Conservation (phyloP, 306 rosid genomes). For the Vicia villosa region DNA sequence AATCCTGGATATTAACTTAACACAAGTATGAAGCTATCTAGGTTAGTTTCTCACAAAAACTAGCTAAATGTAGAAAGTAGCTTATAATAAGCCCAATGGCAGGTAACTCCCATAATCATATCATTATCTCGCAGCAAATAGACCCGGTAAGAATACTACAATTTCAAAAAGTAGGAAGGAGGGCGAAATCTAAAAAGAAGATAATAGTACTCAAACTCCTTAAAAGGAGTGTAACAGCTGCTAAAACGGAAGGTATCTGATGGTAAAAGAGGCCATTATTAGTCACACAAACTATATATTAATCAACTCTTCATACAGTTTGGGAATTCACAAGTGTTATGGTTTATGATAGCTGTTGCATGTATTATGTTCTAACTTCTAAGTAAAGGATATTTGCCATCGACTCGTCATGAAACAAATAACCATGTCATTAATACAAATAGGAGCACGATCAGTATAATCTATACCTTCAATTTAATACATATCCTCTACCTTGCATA, state of each 20-base stretch:
- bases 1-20: neutral
- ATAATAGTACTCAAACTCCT: constrained; percentile 14
- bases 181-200: constrained; percentile 9
- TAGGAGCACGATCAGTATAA: neutral
- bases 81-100: constrained; percentile 4
- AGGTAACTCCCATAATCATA: constrained; percentile 6
- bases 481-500: neutral
- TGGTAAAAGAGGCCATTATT: constrained; percentile 6
- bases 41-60: neutral
- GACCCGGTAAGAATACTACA: constrained; percentile 6
- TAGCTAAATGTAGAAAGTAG: neutral
- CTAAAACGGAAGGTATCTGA: constrained; percentile 4
- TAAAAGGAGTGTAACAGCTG: constrained; percentile 11
- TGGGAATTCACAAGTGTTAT: neutral
- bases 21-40: neutral
- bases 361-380: constrained; percentile 4
- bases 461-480: neutral
- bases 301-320: constrained; percentile 18
- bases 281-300: neutral
- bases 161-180: constrained; percentile 1
- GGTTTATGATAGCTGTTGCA: constrained; percentile 7
- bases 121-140: constrained; percentile 22
- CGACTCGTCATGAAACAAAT: constrained; percentile 5
- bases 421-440: constrained; percentile 10
- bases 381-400: neutral